A percentile compares a stretch with the other conserved stretches of the same genome.
Evolutionary conservation across 345 rosid species (phyloP).

Genomic region (Draba incana): DNA sequence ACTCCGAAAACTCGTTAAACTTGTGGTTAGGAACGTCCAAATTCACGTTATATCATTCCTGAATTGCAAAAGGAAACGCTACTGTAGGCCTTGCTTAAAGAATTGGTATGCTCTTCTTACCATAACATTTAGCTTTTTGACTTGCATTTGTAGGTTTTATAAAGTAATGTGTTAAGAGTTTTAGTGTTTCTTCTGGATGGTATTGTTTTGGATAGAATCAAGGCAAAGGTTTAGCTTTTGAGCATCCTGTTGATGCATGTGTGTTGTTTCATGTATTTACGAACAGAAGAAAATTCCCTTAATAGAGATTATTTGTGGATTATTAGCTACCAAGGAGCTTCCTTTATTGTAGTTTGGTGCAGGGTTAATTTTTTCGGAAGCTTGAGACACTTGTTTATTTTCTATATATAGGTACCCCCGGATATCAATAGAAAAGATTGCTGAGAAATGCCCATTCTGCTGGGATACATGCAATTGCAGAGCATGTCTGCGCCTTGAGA

Average conservation of each 20-base stretch:
- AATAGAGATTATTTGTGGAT: not conserved
- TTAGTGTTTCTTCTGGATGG: not conserved
- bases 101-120: conserved; percentile 48
- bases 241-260: not conserved
- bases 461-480: conserved; percentile 63
- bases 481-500: conserved; percentile 60
- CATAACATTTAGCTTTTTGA: not conserved
- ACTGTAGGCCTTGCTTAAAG: conserved; percentile 48
- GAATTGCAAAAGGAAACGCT: conserved; percentile 53
- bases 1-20: no score
- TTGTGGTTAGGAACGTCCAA: no score
- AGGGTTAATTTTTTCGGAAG: not conserved
- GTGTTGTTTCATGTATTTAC: not conserved
- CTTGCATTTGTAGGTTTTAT: not conserved
- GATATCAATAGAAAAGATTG: conserved; percentile 47
- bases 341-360: not conserved
- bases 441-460: conserved; percentile 56
- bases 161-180: not conserved
- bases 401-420: conserved; percentile 53
- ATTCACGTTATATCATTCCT: not conserved
- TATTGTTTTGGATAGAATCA: conserved; percentile 3
- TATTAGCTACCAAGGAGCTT: not conserved
- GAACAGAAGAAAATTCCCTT: not conserved
- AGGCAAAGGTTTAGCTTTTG: not conserved
- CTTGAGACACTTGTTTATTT: not conserved